A percentile compares a stretch with the other conserved stretches of the same genome.
Evolutionary conservation across 768 basidiomycete species (phyloP).

Genomic region (Xanthoconium purpureum): DNA sequence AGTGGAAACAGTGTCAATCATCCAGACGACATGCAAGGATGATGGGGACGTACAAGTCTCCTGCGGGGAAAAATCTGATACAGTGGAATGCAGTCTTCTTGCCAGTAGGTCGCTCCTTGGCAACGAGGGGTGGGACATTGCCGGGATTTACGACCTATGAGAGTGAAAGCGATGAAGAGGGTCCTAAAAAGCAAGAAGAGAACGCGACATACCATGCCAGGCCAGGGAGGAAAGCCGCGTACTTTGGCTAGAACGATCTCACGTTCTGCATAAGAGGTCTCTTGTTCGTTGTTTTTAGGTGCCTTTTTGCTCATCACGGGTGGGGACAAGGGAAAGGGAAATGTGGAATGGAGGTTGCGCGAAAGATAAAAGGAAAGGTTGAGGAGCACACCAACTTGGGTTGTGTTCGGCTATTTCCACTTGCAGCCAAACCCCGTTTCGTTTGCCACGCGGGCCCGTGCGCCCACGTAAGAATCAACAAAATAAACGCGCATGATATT

Average conservation of each 20-base stretch:
- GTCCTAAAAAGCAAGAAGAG: constrained; percentile 13
- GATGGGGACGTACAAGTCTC: constrained; percentile 76
- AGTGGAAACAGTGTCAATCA: constrained; percentile 7
- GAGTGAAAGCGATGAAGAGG: constrained; percentile 7
- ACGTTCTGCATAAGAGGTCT: constrained; percentile 58
- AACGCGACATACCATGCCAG: constrained; percentile 73
- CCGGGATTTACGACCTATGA: constrained; percentile 78
- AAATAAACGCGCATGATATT: constrained; percentile 31
- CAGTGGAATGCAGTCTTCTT: constrained; percentile 74
- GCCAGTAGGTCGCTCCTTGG: constrained; percentile 64
- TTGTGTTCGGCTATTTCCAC: constrained; percentile 40
- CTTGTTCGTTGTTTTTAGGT: constrained; percentile 38
- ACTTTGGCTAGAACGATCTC: constrained; percentile 92
- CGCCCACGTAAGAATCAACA: constrained; percentile 38
- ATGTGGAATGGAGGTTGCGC: constrained; percentile 26
- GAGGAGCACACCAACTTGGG: constrained; percentile 39
- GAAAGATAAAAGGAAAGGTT: constrained; percentile 40
- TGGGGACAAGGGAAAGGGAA: constrained; percentile 12
- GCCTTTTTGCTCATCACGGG: constrained; percentile 52
- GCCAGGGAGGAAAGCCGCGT: constrained; percentile 95
- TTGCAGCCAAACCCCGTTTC: constrained; percentile 37
- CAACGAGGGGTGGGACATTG: constrained; percentile 55
- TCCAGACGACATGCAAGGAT: constrained; percentile 8
- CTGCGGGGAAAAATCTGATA: constrained; percentile 87
- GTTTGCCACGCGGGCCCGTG: constrained; percentile 41